These are phyloP conservation scores for Diospyros lotus DNA, from an alignment of 148 eudicot genomes.

Conservation along the genomic window DNA sequence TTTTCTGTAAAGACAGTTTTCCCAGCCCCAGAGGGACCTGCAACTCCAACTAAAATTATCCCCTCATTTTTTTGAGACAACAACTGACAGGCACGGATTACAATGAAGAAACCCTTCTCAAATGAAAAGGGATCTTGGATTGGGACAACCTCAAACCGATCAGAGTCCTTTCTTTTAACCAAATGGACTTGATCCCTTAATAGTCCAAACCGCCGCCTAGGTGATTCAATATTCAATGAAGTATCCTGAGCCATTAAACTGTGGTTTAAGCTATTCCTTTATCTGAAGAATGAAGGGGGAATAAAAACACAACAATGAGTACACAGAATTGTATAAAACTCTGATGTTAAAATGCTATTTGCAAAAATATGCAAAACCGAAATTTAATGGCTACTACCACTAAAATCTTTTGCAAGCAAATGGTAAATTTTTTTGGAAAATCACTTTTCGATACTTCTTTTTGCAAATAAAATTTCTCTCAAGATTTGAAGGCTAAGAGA, in stretches of 20 bases:
- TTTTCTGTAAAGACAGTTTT: slow-evolving; percentile 81
- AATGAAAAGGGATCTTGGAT: slow-evolving; percentile 63
- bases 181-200: slow-evolving; percentile 80
- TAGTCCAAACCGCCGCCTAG: slow-evolving; percentile 62
- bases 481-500: background rate
- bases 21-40: slow-evolving; percentile 92
- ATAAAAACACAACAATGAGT: background rate
- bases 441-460: background rate
- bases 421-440: background rate
- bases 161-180: slow-evolving; percentile 56
- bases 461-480: background rate
- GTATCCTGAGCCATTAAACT: slow-evolving; percentile 42
- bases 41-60: slow-evolving; percentile 73
- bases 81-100: slow-evolving; percentile 79
- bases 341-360: background rate
- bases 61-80: slow-evolving; percentile 80
- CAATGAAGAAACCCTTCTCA: slow-evolving; percentile 81
- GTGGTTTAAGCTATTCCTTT: background rate
- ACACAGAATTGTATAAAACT: background rate
- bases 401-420: background rate
- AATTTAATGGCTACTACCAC: background rate
- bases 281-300: background rate
- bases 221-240: slow-evolving; percentile 48
- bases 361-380: background rate
- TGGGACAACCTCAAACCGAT: slow-evolving; percentile 66